Evolutionary conservation across 345 rosid genomes (phyloP), one percentile per base, ranked within the genome.

Genomic region (Citrus maxima): DNA sequence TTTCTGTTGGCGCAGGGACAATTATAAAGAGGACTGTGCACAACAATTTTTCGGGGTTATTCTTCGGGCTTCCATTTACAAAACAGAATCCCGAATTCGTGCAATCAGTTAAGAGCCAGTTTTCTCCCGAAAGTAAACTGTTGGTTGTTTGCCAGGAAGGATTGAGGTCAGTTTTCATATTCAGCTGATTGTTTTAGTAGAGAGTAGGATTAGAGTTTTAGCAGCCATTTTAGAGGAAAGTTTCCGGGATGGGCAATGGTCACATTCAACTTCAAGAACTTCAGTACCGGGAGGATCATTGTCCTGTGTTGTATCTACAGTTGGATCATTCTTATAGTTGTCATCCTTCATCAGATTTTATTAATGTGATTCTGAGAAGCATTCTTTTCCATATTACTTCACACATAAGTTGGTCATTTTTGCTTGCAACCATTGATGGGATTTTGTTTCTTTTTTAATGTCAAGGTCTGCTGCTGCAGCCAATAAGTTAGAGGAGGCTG

Each of bases 71-170:
- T 82, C 89, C 92, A 22, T 95, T 93, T 77, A 95, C 99, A 0
- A 95, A 95, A 85, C 80, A 56, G 13, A 93, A 95, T 79, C 94
- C 97, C 49, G 89, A 92, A 8, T 95, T 95, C 67, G 83, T 90
- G 63, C 87, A 87, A 37, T 78, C 93, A 1, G 88, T 93, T 34
- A 85, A 79, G 85, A 85, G 72, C 61, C 86, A 89, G 84, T 89
- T 95, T 82, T 82, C 94, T 22, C 88, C 91, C 16, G 90, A 93
- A 51, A 90, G 91, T 68, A 92, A 92, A 86, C 77, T 95, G 62
- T 85, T 95, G 65, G 74, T 95, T 72, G 99, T 95, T 71, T 95
- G 99, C 72, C 98, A 95, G 84, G 98, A 92, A 85, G 99, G 99
- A 25, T 85, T 95, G 78, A 93, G 99, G 99, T 93, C 68, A 80